Evolutionary conservation across 2,329 filamentous ascomycete species (phyloP).

Genomic region (Aspergillus pseudotamarii): DNA sequence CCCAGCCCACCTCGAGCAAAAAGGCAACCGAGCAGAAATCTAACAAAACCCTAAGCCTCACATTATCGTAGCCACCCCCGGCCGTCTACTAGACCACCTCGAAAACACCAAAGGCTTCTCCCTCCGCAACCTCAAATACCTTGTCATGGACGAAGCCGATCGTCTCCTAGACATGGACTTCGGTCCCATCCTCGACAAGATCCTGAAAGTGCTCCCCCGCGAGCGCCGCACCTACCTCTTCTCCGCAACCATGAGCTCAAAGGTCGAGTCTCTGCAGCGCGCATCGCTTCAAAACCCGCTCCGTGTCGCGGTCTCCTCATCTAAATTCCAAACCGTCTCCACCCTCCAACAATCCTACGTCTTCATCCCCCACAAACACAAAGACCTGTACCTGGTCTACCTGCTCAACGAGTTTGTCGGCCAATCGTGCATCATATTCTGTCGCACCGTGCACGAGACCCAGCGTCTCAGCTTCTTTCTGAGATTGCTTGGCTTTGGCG

Average conservation of each 20-base stretch:
- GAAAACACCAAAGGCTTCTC: slow-evolving; percentile 98
- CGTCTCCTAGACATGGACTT: slow-evolving; percentile 92
- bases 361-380: slow-evolving; percentile 82
- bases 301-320: slow-evolving; percentile 73
- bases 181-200: slow-evolving; percentile 87
- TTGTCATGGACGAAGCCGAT: slow-evolving; percentile 96
- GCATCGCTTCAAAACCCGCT: slow-evolving; percentile 85
- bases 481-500: slow-evolving; percentile 80
- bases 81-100: slow-evolving; percentile 84
- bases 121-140: slow-evolving; percentile 75
- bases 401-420: slow-evolving; percentile 84
- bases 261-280: slow-evolving; percentile 89
- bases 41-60: slow-evolving; percentile 61
- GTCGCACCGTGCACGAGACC: slow-evolving; percentile 86
- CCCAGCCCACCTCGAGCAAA: background rate
- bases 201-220: slow-evolving; percentile 78
- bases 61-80: slow-evolving; percentile 88
- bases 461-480: slow-evolving; percentile 83
- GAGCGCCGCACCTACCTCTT: slow-evolving; percentile 84
- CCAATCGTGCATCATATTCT: slow-evolving; percentile 88
- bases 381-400: slow-evolving; percentile 87
- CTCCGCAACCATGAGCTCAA: slow-evolving; percentile 90
- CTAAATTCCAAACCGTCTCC: slow-evolving; percentile 88
- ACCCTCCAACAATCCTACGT: slow-evolving; percentile 85
- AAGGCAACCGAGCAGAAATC: background rate